A percentile compares a stretch with the other conserved stretches of the same genome.
Conservation (phyloP, 225 moss, liverwort and hornwort genomes). For the Straminergon stramineum region DNA sequence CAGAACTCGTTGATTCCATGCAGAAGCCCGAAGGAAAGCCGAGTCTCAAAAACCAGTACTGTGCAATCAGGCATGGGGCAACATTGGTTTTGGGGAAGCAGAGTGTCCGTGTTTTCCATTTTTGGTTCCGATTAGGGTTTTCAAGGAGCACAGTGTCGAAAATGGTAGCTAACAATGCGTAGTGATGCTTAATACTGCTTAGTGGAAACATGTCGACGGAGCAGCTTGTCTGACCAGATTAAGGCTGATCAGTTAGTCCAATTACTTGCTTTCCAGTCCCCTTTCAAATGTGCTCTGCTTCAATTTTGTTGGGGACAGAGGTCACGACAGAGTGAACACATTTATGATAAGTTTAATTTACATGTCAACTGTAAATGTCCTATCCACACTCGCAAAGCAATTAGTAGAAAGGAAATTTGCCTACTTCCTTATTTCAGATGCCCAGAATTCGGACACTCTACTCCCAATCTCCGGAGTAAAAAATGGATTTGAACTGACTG, state of each 20-base stretch:
- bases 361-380: neutral
- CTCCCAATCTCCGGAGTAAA: neutral
- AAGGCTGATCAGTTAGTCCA: neutral
- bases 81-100: neutral
- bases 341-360: neutral
- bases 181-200: neutral
- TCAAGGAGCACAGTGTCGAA: neutral
- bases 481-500: neutral
- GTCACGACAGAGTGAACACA: neutral
- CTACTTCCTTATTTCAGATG: neutral
- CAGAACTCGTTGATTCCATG: neutral
- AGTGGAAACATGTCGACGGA: neutral
- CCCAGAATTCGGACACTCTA: accelerated
- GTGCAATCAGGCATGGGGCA: neutral
- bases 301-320: neutral
- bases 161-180: neutral
- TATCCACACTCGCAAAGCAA: neutral
- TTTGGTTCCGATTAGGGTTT: neutral
- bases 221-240: neutral
- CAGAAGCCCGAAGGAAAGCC: too few species aligned
- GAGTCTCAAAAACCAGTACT: neutral
- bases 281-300: neutral
- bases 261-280: neutral
- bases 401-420: neutral
- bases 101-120: neutral